These are phyloP conservation scores for Juncus effusus DNA, from an alignment of 176 grass and related monocot genomes.

Conservation along the genomic window DNA sequence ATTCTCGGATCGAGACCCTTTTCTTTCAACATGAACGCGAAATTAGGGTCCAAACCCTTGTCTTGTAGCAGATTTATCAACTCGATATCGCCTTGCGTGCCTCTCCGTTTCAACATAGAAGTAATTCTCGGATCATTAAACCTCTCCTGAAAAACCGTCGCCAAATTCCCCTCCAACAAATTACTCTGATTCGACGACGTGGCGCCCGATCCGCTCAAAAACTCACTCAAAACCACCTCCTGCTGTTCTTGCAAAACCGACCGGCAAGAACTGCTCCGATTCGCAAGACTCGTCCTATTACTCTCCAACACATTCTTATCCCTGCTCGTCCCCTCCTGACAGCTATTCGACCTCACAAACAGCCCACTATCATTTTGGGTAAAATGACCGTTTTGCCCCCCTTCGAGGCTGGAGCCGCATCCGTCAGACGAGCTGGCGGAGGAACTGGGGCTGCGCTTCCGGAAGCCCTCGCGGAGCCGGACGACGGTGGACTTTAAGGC, in stretches of 20 bases:
- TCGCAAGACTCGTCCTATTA: conserved; percentile 65
- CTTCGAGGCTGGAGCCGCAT: conserved; percentile 94
- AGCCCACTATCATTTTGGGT: conserved; percentile 55
- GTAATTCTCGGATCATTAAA: conserved; percentile 90
- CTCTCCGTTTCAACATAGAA: conserved; percentile 96
- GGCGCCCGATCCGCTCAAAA: conserved; percentile 65
- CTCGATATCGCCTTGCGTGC: conserved; percentile 68
- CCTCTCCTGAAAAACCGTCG: conserved; percentile 80
- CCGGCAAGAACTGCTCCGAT: conserved; percentile 85
- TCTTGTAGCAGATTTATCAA: conserved; percentile 90
- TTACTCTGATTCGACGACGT: conserved; percentile 51
- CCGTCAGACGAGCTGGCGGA: conserved; percentile 97
- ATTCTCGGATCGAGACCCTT: conserved; percentile 92
- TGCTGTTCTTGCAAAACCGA: conserved; percentile 76
- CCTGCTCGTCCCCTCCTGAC: conserved; percentile 75
- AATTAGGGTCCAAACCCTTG: conserved; percentile 99
- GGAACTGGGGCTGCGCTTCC: conserved; percentile 66
- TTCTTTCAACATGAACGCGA: conserved; percentile 98
- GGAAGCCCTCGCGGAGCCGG: conserved; percentile 87
- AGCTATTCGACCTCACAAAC: conserved; percentile 89
- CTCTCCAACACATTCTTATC: conserved; percentile 71
- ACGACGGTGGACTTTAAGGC: conserved; percentile 88
- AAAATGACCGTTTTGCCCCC: conserved; percentile 56
- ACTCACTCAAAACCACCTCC: conserved; percentile 37
- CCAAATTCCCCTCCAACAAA: conserved; percentile 77